These are phyloP conservation scores for Macadamia tetraphylla DNA, from an alignment of 164 flowering plant genomes.

Conservation along the genomic window DNA sequence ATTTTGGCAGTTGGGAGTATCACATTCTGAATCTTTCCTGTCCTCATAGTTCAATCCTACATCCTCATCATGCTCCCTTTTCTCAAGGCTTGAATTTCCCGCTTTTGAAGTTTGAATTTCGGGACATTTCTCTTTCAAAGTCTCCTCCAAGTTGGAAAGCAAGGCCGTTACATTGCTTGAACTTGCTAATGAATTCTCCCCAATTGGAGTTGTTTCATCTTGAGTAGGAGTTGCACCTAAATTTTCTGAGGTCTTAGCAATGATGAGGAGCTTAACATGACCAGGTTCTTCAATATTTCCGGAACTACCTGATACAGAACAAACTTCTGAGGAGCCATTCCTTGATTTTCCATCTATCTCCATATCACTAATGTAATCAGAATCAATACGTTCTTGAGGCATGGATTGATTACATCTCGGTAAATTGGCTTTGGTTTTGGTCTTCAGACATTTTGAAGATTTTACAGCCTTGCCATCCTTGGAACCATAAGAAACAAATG, in stretches of 20 bases:
- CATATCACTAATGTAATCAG: conserved; percentile 27
- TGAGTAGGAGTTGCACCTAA: conserved; percentile 5
- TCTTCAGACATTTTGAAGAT: conserved; percentile 16
- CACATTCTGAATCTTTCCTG: neutral
- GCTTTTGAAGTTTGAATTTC: neutral
- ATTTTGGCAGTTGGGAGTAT: conserved; percentile 4
- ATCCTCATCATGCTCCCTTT: conserved; percentile 11
- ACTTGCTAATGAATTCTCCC: conserved; percentile 7
- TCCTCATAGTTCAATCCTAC: conserved; percentile 5
- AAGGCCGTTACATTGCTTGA: conserved; percentile 6
- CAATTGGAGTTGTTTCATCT: neutral
- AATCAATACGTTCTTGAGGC: conserved; percentile 11
- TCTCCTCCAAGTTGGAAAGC: conserved; percentile 13
- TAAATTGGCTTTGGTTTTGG: conserved; percentile 13
- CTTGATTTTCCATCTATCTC: conserved; percentile 38
- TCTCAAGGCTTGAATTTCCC: neutral
- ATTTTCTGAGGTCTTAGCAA: neutral
- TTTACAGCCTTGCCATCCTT: conserved; percentile 16
- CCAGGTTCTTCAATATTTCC: conserved; percentile 14
- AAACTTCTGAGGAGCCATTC: conserved; percentile 19
- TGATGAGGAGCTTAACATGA: conserved; percentile 9
- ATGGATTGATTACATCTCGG: conserved; percentile 1
- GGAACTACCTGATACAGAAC: conserved; percentile 15
- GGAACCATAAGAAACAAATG: conserved; percentile 16
- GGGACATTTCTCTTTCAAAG: conserved; percentile 7